phyloP scores from a whole-genome alignment of 768 basidiomycete species.

The Auricularia auricula-judae region DNA sequence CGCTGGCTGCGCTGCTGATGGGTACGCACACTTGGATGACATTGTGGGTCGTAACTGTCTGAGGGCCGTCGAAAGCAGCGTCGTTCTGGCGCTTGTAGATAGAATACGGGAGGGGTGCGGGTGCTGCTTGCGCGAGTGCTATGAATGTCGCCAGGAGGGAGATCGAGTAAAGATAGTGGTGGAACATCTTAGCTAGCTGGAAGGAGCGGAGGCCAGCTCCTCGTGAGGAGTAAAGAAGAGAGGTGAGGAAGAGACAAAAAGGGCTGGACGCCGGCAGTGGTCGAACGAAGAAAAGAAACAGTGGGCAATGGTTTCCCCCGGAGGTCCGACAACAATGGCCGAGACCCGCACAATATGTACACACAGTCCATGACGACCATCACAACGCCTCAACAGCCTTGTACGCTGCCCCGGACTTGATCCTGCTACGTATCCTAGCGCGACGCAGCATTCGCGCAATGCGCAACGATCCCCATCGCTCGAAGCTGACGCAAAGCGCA shows the following conservation, averaged over 20 bases:
- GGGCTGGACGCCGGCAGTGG: conserved; percentile 40
- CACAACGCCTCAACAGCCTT: conserved; percentile 66
- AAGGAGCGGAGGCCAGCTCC: conserved; percentile 8
- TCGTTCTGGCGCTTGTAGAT: conserved; percentile 7
- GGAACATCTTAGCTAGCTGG: conserved; percentile 9
- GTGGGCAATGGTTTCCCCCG: conserved; percentile 7
- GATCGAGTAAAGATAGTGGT: conserved; percentile 27
- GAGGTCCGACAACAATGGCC: neutral
- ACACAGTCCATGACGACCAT: conserved; percentile 23
- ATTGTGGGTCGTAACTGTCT: conserved; percentile 32
- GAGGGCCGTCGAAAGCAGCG: conserved; percentile 19
- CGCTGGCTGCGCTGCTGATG: neutral
- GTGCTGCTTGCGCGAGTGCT: conserved; percentile 1
- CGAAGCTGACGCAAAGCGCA: conserved; percentile 57
- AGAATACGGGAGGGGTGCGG: neutral
- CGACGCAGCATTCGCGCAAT: conserved; percentile 45
- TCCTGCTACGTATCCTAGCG: conserved; percentile 36
- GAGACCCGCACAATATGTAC: conserved; percentile 1
- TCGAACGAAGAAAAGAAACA: conserved; percentile 18
- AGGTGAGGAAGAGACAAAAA: conserved; percentile 9
- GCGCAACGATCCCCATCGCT: conserved; percentile 56
- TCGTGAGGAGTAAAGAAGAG: neutral
- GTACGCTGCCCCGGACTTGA: conserved; percentile 65
- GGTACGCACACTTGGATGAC: conserved; percentile 37
- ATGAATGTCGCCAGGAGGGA: conserved; percentile 15